Evolutionary conservation across 2,329 filamentous ascomycete genomes (phyloP).

Genomic region (Stagonosporopsis rhizophila): DNA sequence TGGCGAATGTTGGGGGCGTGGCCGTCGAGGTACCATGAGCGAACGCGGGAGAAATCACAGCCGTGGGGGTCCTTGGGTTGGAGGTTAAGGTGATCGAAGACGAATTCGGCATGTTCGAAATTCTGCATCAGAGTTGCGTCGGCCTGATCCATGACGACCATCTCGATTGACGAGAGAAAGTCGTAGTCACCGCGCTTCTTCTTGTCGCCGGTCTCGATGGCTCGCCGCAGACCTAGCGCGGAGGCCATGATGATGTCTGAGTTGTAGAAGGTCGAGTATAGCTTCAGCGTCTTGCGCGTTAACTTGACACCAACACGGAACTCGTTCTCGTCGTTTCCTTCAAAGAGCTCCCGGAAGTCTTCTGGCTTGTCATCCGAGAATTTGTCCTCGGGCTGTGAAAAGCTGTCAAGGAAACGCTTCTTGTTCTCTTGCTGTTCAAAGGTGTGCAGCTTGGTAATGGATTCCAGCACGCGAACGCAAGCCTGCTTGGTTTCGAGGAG

Average conservation of each 20-base stretch:
- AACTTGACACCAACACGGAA: constrained; percentile 97
- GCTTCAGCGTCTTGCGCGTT: constrained; percentile 93
- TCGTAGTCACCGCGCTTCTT: constrained; percentile 75
- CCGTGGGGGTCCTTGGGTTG: constrained; percentile 89
- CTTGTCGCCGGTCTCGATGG: constrained; percentile 77
- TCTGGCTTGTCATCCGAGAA: constrained; percentile 78
- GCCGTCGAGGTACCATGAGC: constrained; percentile 91
- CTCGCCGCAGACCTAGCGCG: constrained; percentile 86
- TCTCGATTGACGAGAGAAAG: constrained; percentile 91
- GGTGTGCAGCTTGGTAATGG: constrained; percentile 75
- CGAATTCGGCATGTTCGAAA: constrained; percentile 93
- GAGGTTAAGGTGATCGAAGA: constrained; percentile 89
- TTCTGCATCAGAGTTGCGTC: constrained; percentile 97
- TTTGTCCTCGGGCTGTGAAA: constrained; percentile 71
- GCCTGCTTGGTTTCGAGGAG: constrained; percentile 88
- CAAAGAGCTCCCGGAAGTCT: constrained; percentile 89
- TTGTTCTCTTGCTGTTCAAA: constrained; percentile 95
- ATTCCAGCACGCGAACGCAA: constrained; percentile 78
- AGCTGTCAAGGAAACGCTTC: constrained; percentile 88
- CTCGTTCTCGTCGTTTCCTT: constrained; percentile 96
- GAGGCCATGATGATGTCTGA: constrained; percentile 95
- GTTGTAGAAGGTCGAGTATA: constrained; percentile 93
- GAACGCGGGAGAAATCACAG: constrained; percentile 90
- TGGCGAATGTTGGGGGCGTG: constrained; percentile 83
- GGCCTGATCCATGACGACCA: constrained; percentile 88